Conservation (phyloP, 345 rosid species). For the Euclidium syriacum region DNA sequence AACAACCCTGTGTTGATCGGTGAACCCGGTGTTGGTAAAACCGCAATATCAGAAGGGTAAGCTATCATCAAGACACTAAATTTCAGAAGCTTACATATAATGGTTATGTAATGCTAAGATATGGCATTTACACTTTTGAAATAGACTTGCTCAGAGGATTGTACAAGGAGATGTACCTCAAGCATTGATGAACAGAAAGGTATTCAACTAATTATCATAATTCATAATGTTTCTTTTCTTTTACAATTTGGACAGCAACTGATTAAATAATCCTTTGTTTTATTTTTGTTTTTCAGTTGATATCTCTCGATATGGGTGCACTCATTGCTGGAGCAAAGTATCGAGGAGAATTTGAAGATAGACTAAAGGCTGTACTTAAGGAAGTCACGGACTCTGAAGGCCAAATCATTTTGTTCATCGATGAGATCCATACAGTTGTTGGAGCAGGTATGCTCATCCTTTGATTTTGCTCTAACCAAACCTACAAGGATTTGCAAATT, state of each 20-base stretch:
- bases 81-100: background rate
- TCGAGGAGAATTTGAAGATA: constrained; percentile 98
- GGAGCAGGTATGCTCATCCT: constrained; percentile 75
- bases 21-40: constrained; percentile 99
- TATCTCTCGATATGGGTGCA: constrained; percentile 99
- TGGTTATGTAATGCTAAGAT: constrained; percentile 1
- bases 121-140: constrained; percentile 4
- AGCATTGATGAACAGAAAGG: constrained; percentile 97
- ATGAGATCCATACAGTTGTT: constrained; percentile 98
- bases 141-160: constrained; percentile 98
- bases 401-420: constrained; percentile 84
- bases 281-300: constrained; percentile 45
- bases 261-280: background rate
- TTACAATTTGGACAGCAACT: background rate
- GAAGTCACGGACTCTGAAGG: constrained; percentile 98
- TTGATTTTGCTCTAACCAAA: no score
- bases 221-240: background rate
- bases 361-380: constrained; percentile 91
- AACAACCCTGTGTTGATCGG: constrained; percentile 98
- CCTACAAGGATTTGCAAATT: no score
- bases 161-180: constrained; percentile 99
- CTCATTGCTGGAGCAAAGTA: constrained; percentile 98
- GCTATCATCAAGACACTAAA: background rate
- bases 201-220: constrained; percentile 11
- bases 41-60: constrained; percentile 99